A percentile compares a stretch with the other conserved stretches of the same genome.
Conservation (phyloP, 75 land plant genomes). For the Cupressus sempervirens region DNA sequence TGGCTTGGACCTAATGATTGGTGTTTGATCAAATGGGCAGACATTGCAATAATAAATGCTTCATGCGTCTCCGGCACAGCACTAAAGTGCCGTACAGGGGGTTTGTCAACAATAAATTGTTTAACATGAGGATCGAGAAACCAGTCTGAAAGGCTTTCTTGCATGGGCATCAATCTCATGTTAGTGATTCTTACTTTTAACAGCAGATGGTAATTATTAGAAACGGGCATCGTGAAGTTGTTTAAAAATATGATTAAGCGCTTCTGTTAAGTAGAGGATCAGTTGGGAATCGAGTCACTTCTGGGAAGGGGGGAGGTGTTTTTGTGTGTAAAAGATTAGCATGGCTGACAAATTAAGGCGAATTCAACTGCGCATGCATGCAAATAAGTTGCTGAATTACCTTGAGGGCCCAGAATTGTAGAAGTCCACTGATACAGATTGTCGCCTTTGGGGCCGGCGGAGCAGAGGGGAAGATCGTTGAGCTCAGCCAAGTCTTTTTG, state of each 20-base stretch:
- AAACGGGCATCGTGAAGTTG: background rate
- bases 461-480: constrained; percentile 73
- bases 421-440: constrained; percentile 94
- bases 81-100: background rate
- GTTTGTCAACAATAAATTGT: background rate
- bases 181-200: background rate
- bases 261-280: background rate
- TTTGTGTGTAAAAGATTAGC: background rate
- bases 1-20: background rate
- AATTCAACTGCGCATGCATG: background rate
- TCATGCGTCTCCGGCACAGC: background rate
- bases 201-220: background rate
- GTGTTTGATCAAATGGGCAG: background rate
- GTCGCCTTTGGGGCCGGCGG: constrained; percentile 94
- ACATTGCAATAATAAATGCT: background rate
- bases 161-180: background rate
- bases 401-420: constrained; percentile 84
- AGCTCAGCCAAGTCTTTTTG: constrained; percentile 91
- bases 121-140: background rate
- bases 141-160: background rate
- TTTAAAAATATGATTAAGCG: too few species aligned
- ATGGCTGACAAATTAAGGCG: background rate
- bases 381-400: constrained; percentile 22
- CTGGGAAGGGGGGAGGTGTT: too few species aligned
- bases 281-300: background rate